Evolutionary conservation across 202 grass and related monocot genomes (phyloP), one percentile per base, ranked within the genome.

Genomic region (Schoenoplectus triqueter): DNA sequence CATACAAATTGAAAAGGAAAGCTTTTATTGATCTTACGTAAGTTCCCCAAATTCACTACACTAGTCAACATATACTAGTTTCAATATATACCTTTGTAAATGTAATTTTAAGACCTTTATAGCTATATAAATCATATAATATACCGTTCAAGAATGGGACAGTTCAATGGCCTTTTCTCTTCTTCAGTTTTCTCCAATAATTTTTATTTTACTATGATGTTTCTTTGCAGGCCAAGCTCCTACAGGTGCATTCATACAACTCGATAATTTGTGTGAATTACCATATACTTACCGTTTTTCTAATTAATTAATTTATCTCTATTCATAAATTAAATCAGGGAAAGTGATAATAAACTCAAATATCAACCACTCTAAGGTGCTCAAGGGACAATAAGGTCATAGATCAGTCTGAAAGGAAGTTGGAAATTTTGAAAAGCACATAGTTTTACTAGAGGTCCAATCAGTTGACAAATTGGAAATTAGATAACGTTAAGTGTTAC

Each of bases 1-100:
- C 17, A 68, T 51, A 83, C 64, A 69, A 49, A 68, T 56, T 83
- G 48, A 70, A 83, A 83, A 69, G 20, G 64, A 83, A 83, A 83
- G 49, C 19, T 49, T 50, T 49, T 42, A 68, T 68, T 11, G n/a
- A 72, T 72, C 45, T 50, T 19, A 68, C 9, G 65, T 72, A 31
- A 31, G 31, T 2, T 70, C 42, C 64, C 46, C 13, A 44, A 56
- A 17, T 44, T 59, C 65, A 83, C 48, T 10, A 70, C 0, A 11
- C 42, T 82, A 57, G 20, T 83, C 64, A 56, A 83, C 47, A 83
- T 50, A 52, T 82, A 40, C 56, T 39, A 31, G 31, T 15, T 82
- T 67, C 20, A 81, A 31, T 67, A 63, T 15, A 49, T 66, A 82
- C 61, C 80, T 68, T 56, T 52, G 11, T 66, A 81, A 2, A 64